phyloP scores from a whole-genome alignment of 164 flowering plant species.

The Macadamia integrifolia region DNA sequence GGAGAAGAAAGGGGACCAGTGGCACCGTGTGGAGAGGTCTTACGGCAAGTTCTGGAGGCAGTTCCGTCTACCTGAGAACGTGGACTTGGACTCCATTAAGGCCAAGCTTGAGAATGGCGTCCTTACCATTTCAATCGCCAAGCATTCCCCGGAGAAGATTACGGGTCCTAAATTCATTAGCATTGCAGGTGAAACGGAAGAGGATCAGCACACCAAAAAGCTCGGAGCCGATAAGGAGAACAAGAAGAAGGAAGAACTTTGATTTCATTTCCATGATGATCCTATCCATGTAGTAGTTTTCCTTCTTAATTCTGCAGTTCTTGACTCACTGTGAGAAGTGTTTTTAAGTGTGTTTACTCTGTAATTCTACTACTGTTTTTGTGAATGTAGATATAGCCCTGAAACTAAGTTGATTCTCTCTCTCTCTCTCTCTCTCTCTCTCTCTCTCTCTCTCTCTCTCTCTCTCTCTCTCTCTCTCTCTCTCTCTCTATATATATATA shows the following conservation, averaged over 20 bases:
- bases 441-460: no score
- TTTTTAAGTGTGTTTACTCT: no score
- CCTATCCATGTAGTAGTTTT: no score
- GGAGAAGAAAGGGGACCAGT: not conserved
- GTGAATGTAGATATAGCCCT: no score
- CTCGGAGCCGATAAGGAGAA: not conserved
- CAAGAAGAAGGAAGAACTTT: not conserved
- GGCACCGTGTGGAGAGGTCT: conserved; percentile 20
- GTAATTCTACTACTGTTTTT: no score
- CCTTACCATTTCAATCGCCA: conserved; percentile 27
- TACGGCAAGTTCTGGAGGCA: conserved; percentile 42
- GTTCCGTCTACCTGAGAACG: conserved; percentile 39
- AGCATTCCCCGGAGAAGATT: conserved; percentile 34
- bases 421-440: no score
- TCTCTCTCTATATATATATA: no score
- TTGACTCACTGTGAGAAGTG: no score
- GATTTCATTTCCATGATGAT: not conserved
- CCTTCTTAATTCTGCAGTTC: no score
- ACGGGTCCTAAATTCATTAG: conserved; percentile 31
- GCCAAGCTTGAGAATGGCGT: conserved; percentile 48
- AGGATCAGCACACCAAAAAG: not conserved
- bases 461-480: no score
- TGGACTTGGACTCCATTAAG: conserved; percentile 30
- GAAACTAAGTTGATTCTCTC: no score
- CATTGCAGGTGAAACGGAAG: conserved; percentile 6